These are phyloP conservation scores for Saccharomycopsis sp. DNA, from an alignment of 805 yeast species.

Conservation along the genomic window DNA sequence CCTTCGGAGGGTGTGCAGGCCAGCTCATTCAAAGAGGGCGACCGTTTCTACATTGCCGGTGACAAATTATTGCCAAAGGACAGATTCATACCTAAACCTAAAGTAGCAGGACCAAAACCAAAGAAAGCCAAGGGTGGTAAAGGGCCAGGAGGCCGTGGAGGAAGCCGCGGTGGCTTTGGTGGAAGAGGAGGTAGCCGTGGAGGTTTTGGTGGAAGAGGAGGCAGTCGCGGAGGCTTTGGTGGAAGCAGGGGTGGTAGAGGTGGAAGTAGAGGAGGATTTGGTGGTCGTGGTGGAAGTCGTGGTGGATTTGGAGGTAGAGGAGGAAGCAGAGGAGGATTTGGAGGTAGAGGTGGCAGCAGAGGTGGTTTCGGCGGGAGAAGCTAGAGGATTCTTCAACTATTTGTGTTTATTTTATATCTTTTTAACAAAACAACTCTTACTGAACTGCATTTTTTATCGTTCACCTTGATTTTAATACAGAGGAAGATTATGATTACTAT, in stretches of 20 bases:
- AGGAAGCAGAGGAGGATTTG: constrained; percentile 32
- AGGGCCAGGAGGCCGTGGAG: constrained; percentile 41
- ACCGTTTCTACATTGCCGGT: constrained; percentile 90
- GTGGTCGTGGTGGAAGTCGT: constrained; percentile 40
- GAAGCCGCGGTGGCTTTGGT: constrained; percentile 41
- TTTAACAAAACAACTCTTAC: not conserved
- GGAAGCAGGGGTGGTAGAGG: constrained; percentile 36
- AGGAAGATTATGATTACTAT: not conserved
- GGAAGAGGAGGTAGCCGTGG: constrained; percentile 36
- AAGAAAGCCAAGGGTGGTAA: constrained; percentile 58
- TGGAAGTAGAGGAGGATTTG: constrained; percentile 39
- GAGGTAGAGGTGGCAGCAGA: constrained; percentile 28
- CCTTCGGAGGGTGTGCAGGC: constrained; percentile 97
- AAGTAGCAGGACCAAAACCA: constrained; percentile 71
- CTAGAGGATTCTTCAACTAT: not conserved
- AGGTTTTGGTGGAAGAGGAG: constrained; percentile 42
- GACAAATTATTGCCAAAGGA: constrained; percentile 94
- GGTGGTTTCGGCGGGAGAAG: constrained; percentile 30
- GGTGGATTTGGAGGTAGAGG: constrained; percentile 39
- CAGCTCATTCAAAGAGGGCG: constrained; percentile 87
- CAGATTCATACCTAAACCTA: constrained; percentile 95
- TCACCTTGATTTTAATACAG: not conserved
- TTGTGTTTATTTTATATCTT: not conserved
- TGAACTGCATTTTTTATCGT: not conserved
- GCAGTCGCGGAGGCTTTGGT: constrained; percentile 32